Evolutionary conservation across 2,329 filamentous ascomycete genomes (phyloP).

Genomic region (Colletotrichum magnum): DNA sequence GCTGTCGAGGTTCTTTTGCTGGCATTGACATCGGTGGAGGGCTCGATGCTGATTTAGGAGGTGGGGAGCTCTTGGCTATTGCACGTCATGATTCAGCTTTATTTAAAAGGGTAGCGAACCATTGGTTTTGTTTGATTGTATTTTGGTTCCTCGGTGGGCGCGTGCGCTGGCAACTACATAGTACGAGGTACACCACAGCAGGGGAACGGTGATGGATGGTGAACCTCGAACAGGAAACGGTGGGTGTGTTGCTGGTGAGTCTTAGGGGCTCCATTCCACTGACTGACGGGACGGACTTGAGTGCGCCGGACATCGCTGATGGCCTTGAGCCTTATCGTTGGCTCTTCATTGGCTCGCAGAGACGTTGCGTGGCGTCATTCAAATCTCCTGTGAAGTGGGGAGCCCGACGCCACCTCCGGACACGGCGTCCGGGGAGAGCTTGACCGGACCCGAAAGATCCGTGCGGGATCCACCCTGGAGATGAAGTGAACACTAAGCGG

Average conservation of each 20-base stretch:
- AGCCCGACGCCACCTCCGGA: neutral
- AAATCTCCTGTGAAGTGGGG: neutral
- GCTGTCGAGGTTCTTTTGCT: slow-evolving; percentile 2
- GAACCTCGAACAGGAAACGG: too few relatives aligned
- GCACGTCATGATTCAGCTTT: slow-evolving; percentile 29
- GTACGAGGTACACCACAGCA: too few relatives aligned
- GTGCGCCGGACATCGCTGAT: too few relatives aligned
- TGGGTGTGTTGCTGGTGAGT: too few relatives aligned
- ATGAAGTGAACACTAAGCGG: too few relatives aligned
- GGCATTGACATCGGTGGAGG: neutral
- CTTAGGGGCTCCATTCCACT: too few relatives aligned
- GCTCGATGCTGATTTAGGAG: neutral
- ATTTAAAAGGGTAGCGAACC: neutral
- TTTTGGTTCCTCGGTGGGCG: neutral
- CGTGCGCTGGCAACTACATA: neutral
- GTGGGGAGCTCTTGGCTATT: slow-evolving; percentile 23
- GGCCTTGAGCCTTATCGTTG: slow-evolving; percentile 6
- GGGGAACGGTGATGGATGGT: too few relatives aligned
- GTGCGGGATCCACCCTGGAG: neutral
- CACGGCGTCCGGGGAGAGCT: slow-evolving; percentile 4
- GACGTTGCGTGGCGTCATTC: slow-evolving; percentile 5
- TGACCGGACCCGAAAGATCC: slow-evolving; percentile 13
- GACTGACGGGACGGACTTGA: too few relatives aligned
- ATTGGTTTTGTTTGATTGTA: slow-evolving; percentile 10
- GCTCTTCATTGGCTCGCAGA: neutral